A percentile compares a stretch with the other conserved stretches of the same genome.
Evolutionary conservation across 2,329 filamentous ascomycete genomes (phyloP).

Genomic region (Fusarium sacchari): DNA sequence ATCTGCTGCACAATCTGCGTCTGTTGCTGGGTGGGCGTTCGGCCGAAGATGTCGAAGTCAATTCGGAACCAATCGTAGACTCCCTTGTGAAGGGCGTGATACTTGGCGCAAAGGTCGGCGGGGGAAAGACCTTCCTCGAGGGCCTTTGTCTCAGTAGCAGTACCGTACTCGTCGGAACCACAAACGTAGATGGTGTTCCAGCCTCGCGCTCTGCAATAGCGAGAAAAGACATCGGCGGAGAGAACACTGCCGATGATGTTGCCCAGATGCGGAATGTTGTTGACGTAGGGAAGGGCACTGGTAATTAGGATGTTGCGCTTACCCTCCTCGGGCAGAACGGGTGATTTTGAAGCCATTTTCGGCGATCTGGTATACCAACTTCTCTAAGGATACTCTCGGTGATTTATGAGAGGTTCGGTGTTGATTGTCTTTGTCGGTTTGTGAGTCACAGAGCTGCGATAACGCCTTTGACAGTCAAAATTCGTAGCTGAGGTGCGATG

Average conservation of each 20-base stretch:
- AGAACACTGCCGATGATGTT: slow-evolving; percentile 90
- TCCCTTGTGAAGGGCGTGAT: slow-evolving; percentile 87
- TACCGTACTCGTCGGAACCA: slow-evolving; percentile 93
- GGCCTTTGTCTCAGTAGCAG: slow-evolving; percentile 94
- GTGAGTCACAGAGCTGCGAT: slow-evolving; percentile 41
- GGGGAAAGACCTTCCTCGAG: slow-evolving; percentile 87
- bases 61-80: slow-evolving; percentile 98
- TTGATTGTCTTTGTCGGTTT: slow-evolving; percentile 10
- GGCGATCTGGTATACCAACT: slow-evolving; percentile 11
- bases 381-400: background rate
- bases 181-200: slow-evolving; percentile 86
- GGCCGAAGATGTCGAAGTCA: slow-evolving; percentile 92
- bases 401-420: background rate
- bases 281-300: slow-evolving; percentile 85
- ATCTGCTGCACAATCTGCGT: slow-evolving; percentile 94
- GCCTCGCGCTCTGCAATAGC: slow-evolving; percentile 82
- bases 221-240: slow-evolving; percentile 86
- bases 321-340: slow-evolving; percentile 73
- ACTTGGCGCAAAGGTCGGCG: slow-evolving; percentile 88
- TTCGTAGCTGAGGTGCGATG: slow-evolving; percentile 35
- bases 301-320: slow-evolving; percentile 92
- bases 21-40: slow-evolving; percentile 88
- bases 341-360: slow-evolving; percentile 43
- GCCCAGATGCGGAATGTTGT: slow-evolving; percentile 83
- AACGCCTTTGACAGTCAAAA: slow-evolving; percentile 38